Evolutionary conservation across 805 yeast genomes (phyloP).

Genomic region (Lipomyces yamanashiensis): DNA sequence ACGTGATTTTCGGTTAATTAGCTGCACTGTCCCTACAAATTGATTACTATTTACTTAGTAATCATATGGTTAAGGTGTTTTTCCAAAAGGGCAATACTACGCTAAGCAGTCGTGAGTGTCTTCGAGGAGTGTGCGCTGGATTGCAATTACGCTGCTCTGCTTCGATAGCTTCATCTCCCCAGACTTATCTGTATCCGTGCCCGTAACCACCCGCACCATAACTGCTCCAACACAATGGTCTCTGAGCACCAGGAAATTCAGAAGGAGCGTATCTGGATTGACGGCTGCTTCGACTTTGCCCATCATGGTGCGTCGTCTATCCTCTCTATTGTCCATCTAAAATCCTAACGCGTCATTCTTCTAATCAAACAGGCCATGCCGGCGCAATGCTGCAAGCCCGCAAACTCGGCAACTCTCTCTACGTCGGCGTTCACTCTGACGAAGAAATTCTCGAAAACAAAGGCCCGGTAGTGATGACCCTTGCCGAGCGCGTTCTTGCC

Average conservation of each 20-base stretch:
- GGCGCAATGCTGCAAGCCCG: slow-evolving; percentile 96
- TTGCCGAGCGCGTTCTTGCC: slow-evolving; percentile 78
- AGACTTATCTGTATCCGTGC: background rate
- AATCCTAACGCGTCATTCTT: background rate
- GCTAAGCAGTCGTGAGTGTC: too few species aligned
- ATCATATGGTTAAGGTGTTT: too few species aligned
- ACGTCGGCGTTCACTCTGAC: slow-evolving; percentile 91
- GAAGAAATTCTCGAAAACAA: slow-evolving; percentile 81
- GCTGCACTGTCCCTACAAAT: too few species aligned
- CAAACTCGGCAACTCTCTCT: slow-evolving; percentile 72
- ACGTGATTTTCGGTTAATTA: too few species aligned
- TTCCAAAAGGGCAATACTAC: too few species aligned
- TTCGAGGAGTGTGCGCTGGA: too few species aligned
- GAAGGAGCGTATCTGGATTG: slow-evolving; percentile 78
- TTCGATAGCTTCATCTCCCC: background rate
- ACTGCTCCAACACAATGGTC: slow-evolving; percentile 13
- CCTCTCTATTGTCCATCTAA: background rate
- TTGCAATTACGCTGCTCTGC: too few species aligned
- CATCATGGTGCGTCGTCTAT: slow-evolving; percentile 72
- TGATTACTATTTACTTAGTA: too few species aligned
- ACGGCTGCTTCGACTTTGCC: slow-evolving; percentile 97
- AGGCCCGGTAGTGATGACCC: slow-evolving; percentile 92
- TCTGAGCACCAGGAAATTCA: slow-evolving; percentile 13
- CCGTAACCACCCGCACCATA: background rate
- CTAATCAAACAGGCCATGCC: slow-evolving; percentile 62